Evolutionary conservation across 1,139 yeast species (phyloP).

Genomic region (Debaryomyces sp.): DNA sequence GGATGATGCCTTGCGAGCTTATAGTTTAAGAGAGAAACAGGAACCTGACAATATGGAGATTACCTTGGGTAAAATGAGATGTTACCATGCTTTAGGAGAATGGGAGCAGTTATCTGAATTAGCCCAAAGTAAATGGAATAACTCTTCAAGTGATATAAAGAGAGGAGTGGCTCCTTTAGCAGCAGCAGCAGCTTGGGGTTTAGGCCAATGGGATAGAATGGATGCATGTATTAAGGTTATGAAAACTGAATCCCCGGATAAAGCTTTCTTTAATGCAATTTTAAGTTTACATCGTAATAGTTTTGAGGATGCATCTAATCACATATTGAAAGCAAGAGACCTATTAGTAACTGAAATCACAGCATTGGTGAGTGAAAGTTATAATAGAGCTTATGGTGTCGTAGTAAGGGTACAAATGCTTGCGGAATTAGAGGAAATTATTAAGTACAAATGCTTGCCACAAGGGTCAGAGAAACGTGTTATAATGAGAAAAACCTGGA

Average conservation of each 20-base stretch:
- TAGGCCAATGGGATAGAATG: conserved; percentile 96
- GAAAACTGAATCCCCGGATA: conserved; percentile 91
- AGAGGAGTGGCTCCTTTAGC: conserved; percentile 96
- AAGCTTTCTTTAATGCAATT: conserved; percentile 92
- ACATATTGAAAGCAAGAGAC: conserved; percentile 84
- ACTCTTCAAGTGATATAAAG: conserved; percentile 69
- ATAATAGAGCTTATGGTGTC: conserved; percentile 95
- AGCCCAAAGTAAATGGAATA: conserved; percentile 85
- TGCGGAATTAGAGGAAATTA: conserved; percentile 94
- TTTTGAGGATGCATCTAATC: conserved; percentile 77
- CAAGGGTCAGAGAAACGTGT: conserved; percentile 77
- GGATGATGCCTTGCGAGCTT: conserved; percentile 96
- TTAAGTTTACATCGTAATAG: conserved; percentile 83
- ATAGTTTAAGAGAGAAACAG: conserved; percentile 66
- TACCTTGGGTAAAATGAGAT: conserved; percentile 97
- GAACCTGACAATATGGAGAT: conserved; percentile 71
- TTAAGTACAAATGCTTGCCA: conserved; percentile 82
- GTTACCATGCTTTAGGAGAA: conserved; percentile 95
- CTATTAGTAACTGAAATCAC: conserved; percentile 90
- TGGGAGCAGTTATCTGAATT: conserved; percentile 92
- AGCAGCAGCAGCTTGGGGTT: conserved; percentile 99
- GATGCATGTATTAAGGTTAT: conserved; percentile 86
- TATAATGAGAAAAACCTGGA: conserved; percentile 91
- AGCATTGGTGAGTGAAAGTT: conserved; percentile 93
- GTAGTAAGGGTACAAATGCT: conserved; percentile 97